Conservation (phyloP, 78 protist species). For the Emiliania huxleyi region DNA sequence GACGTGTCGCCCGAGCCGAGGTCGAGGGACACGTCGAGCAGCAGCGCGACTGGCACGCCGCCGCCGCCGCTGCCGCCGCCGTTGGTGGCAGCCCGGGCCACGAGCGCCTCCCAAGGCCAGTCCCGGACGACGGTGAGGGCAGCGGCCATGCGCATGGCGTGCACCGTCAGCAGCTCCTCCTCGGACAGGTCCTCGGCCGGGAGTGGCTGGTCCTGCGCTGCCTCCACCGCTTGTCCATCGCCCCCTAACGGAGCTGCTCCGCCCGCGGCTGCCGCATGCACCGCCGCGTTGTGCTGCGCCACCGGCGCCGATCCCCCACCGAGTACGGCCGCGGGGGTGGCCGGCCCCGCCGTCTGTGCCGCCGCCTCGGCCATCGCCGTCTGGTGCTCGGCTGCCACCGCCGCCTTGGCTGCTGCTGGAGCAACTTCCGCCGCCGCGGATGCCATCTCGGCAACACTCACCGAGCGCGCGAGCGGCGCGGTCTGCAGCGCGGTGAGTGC, state of each 20-base stretch:
- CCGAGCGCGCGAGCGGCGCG: background rate
- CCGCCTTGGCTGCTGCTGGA: background rate
- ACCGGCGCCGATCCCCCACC: background rate
- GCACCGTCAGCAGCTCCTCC: background rate
- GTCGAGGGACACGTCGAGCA: background rate
- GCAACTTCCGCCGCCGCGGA: background rate
- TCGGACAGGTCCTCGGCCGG: background rate
- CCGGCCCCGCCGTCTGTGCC: background rate
- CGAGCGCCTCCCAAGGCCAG: background rate
- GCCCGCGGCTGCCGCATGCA: background rate
- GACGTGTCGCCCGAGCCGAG: background rate
- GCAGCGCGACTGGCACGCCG: background rate
- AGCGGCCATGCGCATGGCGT: background rate
- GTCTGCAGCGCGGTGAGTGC: background rate
- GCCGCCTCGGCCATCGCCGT: background rate
- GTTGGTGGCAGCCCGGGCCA: background rate
- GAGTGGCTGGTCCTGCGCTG: too few species aligned
- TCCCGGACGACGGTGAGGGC: background rate
- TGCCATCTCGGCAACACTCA: background rate
- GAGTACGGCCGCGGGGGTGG: background rate
- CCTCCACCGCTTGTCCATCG: background rate
- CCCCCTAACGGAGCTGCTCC: background rate
- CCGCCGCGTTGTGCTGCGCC: background rate
- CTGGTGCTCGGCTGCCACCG: background rate
- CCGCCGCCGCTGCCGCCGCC: background rate